Conservation (phyloP, 2,329 filamentous ascomycete species). For the Cladosporium sphaerospermum region DNA sequence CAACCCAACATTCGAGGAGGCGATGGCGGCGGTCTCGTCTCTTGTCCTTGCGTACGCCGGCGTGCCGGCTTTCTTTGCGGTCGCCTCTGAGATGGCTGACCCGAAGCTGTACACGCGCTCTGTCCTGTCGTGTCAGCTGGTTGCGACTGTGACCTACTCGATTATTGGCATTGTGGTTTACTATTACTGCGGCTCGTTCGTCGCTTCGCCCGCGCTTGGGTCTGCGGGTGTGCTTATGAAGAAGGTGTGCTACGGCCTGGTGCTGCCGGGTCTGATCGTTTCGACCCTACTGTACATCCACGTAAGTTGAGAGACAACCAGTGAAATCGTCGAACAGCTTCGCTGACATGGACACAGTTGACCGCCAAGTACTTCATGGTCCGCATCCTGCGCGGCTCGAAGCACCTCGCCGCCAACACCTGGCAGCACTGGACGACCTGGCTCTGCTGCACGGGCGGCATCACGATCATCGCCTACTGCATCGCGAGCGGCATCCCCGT, state of each 20-base stretch:
- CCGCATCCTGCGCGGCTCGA: constrained; percentile 45
- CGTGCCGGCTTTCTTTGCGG: constrained; percentile 54
- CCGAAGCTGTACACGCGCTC: constrained; percentile 55
- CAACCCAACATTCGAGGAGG: constrained; percentile 51
- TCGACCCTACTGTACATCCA: constrained; percentile 29
- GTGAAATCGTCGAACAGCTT: too few relatives aligned
- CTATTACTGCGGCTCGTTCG: constrained; percentile 54
- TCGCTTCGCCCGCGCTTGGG: constrained; percentile 55
- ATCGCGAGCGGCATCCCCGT: constrained; percentile 46
- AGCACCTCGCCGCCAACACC: constrained; percentile 45
- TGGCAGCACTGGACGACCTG: constrained; percentile 46
- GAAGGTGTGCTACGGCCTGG: constrained; percentile 56
- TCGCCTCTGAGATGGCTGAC: constrained; percentile 58
- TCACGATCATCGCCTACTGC: constrained; percentile 42
- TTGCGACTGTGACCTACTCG: constrained; percentile 52
- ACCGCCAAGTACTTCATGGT: constrained; percentile 51
- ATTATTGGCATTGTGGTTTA: constrained; percentile 55
- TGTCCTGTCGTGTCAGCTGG: constrained; percentile 48
- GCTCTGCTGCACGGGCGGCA: constrained; percentile 38
- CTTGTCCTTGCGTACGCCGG: constrained; percentile 49
- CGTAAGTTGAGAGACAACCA: neutral
- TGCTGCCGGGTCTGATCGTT: constrained; percentile 48
- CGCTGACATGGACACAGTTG: constrained; percentile 18
- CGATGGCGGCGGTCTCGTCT: constrained; percentile 19
- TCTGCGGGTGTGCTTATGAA: constrained; percentile 54